Base-by-base conservation (phyloP, 148 eudicot genomes). In the Cornus florida region DNA sequence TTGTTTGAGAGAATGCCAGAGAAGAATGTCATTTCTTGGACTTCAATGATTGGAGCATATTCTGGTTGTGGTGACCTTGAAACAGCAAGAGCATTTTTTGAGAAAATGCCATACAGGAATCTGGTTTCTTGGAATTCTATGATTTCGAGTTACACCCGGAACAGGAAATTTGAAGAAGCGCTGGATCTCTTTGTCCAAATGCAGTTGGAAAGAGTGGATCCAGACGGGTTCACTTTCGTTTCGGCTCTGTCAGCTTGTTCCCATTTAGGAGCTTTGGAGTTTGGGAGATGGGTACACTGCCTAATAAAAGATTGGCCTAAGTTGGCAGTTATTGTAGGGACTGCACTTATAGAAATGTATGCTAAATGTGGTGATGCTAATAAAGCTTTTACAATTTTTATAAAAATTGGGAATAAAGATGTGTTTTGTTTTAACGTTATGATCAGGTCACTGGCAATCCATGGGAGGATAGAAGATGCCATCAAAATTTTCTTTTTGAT, bases 361-460 rank as follows among this genome's bases (percentile, higher is more conserved):
- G 86, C 88, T 78, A 86, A 83, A 64, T 86, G 88, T 64, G 88
- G 88, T 48, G 80, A 86, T 73, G 72, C 81, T 53, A 79, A 81
- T 28, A 50, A 28, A 75, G 80, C 80, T n/a, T 86, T 86, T 66
- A 66, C 86, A 50, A 74, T 69, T 14, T 86, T 86, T 20, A 20
- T 83, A 75, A 86, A 86, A 65, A 77, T 73, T 10, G 81, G 75
- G 12, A 77, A 78, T 50, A 86, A 86, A 16, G 88, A 86, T 32
- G 86, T 77, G 69, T 86, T 86, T 48, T 86, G 81, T 68, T 86
- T 79, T 75, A 86, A 86, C 46, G 82, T 83, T 5, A 86, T 86
- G 88, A 83, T 86, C 66, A 86, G 77, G 24, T 86, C 88, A 23
- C 75, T 86, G 5, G 88, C 88, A 22, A 77, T 66, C 78, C 83